Evolutionary conservation across 1,139 yeast species (phyloP).

Genomic region (Arxiozyma telluris): DNA sequence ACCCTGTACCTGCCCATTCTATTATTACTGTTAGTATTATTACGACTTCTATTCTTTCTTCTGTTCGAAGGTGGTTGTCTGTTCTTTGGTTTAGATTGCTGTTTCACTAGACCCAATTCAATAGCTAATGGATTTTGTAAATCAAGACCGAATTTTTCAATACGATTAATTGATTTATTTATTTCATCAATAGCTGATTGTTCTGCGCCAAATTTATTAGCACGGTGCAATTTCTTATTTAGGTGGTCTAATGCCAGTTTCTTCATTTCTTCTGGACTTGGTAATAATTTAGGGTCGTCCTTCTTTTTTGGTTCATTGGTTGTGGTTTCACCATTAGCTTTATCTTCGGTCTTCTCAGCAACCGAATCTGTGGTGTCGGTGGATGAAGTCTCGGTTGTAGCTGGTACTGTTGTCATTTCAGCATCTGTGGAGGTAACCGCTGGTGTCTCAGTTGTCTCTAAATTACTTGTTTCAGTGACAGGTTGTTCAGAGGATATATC

Average conservation of each 20-base stretch:
- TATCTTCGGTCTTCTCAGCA: not conserved
- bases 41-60: conserved; percentile 4
- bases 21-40: conserved; percentile 1
- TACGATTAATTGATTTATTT: conserved; percentile 55
- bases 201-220: conserved; percentile 68
- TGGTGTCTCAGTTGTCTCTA: not conserved
- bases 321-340: not conserved
- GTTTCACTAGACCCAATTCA: conserved; percentile 47
- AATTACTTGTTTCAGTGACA: conserved; percentile 1
- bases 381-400: not conserved
- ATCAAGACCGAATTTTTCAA: conserved; percentile 79
- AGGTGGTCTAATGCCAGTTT: conserved; percentile 60
- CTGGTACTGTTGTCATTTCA: not conserved
- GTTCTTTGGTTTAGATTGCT: conserved; percentile 5
- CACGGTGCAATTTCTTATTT: conserved; percentile 59
- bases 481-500: conserved; percentile 15
- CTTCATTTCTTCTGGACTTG: conserved; percentile 63
- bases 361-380: not conserved
- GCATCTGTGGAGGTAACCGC: not conserved
- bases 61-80: not conserved
- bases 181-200: conserved; percentile 37
- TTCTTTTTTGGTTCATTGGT: conserved; percentile 5
- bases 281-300: conserved; percentile 9
- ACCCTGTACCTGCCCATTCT: conserved; percentile 1
- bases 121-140: conserved; percentile 56